Evolutionary conservation across 2,329 filamentous ascomycete genomes (phyloP).

Genomic region (Plectosphaerella sp.): DNA sequence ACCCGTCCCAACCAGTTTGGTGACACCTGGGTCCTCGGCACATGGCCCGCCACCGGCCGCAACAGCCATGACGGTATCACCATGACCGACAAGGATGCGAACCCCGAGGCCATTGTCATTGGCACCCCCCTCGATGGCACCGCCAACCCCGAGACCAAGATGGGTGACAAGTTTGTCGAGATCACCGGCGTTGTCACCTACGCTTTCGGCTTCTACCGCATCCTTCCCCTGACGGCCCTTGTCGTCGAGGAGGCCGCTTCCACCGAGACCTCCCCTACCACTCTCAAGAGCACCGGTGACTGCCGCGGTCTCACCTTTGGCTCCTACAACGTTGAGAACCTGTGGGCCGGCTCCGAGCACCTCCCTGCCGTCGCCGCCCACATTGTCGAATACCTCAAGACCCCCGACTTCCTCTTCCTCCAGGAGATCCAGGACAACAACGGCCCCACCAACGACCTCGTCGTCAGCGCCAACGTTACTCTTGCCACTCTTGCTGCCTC

Average conservation of each 20-base stretch:
- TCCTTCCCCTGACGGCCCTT: conserved; percentile 59
- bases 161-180: conserved; percentile 61
- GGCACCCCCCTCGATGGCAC: conserved; percentile 62
- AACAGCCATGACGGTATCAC: conserved; percentile 63
- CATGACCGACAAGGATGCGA: conserved; percentile 57
- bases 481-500: conserved; percentile 49
- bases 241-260: conserved; percentile 41
- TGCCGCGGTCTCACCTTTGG: conserved; percentile 61
- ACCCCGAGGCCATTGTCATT: conserved; percentile 65
- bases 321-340: conserved; percentile 68
- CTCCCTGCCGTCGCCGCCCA: conserved; percentile 57
- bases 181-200: conserved; percentile 66
- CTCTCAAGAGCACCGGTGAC: conserved; percentile 46
- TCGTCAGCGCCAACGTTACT: conserved; percentile 52
- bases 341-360: conserved; percentile 50
- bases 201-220: conserved; percentile 64
- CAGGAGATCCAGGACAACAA: conserved; percentile 69
- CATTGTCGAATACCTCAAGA: conserved; percentile 59
- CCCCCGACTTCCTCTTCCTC: conserved; percentile 62
- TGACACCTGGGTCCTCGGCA: conserved; percentile 65
- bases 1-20: conserved; percentile 59
- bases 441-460: conserved; percentile 56
- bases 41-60: conserved; percentile 58
- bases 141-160: conserved; percentile 55
- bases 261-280: conserved; percentile 42